Evolutionary conservation across 129 eudicot species (phyloP).

Genomic region (Solidago caesia): DNA sequence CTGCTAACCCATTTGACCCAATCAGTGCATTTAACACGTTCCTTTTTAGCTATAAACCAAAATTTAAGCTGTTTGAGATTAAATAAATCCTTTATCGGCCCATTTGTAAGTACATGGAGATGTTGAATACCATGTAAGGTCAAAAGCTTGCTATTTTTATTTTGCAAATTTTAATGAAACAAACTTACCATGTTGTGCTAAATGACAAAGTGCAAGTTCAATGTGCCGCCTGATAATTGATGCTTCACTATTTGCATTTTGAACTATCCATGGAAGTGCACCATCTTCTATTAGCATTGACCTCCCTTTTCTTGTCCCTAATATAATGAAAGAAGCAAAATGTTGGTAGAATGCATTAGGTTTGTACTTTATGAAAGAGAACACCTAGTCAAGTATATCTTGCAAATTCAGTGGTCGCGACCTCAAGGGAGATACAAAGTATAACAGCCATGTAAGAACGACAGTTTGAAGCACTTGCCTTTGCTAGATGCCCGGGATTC

Average conservation of each 20-base stretch:
- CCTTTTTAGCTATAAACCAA: neutral
- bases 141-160: neutral
- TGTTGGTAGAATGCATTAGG: neutral
- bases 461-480: slow-evolving; percentile 39
- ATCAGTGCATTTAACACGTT: neutral
- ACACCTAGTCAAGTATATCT: neutral
- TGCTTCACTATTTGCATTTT: slow-evolving; percentile 81
- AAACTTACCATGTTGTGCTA: slow-evolving; percentile 77
- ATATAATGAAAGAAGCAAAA: slow-evolving; percentile 7
- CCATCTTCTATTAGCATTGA: slow-evolving; percentile 80
- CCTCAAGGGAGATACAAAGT: neutral
- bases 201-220: slow-evolving; percentile 85
- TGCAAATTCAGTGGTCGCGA: neutral
- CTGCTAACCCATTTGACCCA: neutral
- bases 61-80: neutral
- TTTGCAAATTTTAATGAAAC: neutral
- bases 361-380: neutral
- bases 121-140: neutral
- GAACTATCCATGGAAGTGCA: slow-evolving; percentile 86
- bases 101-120: neutral
- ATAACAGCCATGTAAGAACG: neutral
- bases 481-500: slow-evolving; percentile 78
- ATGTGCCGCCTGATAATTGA: slow-evolving; percentile 72
- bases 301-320: slow-evolving; percentile 58
- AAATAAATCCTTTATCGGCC: neutral